Evolutionary conservation across 805 yeast species (phyloP).

Genomic region (Metschnikowia koreensis): DNA sequence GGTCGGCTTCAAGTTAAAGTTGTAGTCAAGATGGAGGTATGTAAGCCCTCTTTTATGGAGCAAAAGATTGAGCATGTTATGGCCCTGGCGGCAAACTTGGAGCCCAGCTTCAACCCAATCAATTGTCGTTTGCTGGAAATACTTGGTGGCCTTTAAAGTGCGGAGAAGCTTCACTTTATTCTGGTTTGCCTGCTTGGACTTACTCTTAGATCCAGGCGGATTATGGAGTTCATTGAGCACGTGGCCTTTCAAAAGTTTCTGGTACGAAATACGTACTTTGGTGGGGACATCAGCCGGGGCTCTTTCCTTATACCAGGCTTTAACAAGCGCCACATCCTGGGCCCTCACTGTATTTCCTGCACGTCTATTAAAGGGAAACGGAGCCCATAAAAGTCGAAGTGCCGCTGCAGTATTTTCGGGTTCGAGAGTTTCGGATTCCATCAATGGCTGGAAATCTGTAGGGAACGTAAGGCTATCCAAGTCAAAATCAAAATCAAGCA

Average conservation of each 20-base stretch:
- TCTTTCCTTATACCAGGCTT: constrained; percentile 75
- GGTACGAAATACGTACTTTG: constrained; percentile 85
- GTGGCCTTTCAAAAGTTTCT: constrained; percentile 74
- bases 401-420: constrained; percentile 52
- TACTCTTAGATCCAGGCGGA: constrained; percentile 27
- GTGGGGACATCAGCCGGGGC: constrained; percentile 62
- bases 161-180: constrained; percentile 60
- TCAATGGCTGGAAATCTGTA: constrained; percentile 47
- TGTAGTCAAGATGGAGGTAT: constrained; percentile 89
- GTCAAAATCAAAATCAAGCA: constrained; percentile 14
- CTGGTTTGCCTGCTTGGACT: constrained; percentile 36
- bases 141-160: constrained; percentile 73
- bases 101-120: constrained; percentile 99
- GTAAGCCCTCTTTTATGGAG: constrained; percentile 91
- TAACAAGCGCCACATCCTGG: constrained; percentile 83
- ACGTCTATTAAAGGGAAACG: constrained; percentile 78
- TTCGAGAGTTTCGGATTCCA: constrained; percentile 30
- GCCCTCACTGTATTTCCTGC: constrained; percentile 76
- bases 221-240: constrained; percentile 71
- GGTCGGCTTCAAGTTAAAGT: constrained; percentile 93
- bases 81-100: constrained; percentile 91
- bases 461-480: constrained; percentile 34
- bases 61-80: constrained; percentile 84
- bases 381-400: constrained; percentile 71
- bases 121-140: constrained; percentile 84